phyloP scores from a whole-genome alignment of 1,284 basidiomycete species.

The Ustanciosporium gigantosporum region DNA sequence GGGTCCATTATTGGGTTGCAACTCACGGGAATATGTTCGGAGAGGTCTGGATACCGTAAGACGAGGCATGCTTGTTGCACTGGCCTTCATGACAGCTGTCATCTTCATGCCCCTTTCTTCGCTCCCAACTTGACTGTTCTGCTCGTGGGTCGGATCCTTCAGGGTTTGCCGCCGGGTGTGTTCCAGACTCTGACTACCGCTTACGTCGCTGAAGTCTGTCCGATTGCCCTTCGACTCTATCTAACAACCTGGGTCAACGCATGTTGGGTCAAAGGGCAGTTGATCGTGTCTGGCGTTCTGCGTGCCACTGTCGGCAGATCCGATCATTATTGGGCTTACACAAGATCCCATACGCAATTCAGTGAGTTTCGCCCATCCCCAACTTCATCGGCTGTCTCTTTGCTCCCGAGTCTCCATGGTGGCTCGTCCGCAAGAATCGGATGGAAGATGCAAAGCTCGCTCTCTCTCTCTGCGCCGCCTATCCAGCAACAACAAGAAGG shows the following conservation, averaged over 20 bases:
- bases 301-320: slow-evolving; percentile 49
- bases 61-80: slow-evolving; percentile 2
- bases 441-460: slow-evolving; percentile 64
- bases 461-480: slow-evolving; percentile 1
- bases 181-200: slow-evolving; percentile 63
- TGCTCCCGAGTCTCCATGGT: slow-evolving; percentile 62
- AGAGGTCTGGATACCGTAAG: slow-evolving; percentile 4
- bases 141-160: slow-evolving; percentile 1
- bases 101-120: background rate
- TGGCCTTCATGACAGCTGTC: background rate
- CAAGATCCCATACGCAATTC: slow-evolving; percentile 61
- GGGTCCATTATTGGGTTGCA: slow-evolving; percentile 22
- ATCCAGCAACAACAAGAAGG: slow-evolving; percentile 15
- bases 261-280: slow-evolving; percentile 63
- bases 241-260: slow-evolving; percentile 64
- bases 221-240: slow-evolving; percentile 63
- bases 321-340: slow-evolving; percentile 58
- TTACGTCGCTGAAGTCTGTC: slow-evolving; percentile 65
- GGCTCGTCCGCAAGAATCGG: slow-evolving; percentile 63
- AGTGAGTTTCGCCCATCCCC: slow-evolving; percentile 61
- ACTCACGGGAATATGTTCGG: slow-evolving; percentile 11
- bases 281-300: slow-evolving; percentile 63
- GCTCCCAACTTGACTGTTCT: background rate
- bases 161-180: background rate
- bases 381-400: slow-evolving; percentile 54